Base-by-base conservation (phyloP, 768 basidiomycete species). In the Pisolithus tinctorius region DNA sequence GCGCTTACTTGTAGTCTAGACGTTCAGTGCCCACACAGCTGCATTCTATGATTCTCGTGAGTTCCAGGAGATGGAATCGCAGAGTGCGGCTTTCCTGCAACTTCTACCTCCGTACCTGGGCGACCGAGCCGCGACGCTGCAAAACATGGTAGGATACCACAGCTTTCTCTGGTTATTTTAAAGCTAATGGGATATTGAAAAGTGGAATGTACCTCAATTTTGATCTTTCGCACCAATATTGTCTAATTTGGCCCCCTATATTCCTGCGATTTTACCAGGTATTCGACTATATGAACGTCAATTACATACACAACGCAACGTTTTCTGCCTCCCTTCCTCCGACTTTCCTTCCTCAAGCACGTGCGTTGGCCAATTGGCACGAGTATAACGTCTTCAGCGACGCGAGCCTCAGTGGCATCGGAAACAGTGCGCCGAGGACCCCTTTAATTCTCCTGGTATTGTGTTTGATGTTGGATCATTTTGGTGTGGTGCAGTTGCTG, bases 261-360 rank as follows among this genome's bases (percentile, higher is more conserved):
- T 34, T 13, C 4, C 30, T 31, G 9, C 9, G 30, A 31, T 10
- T 31, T 10, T 6, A 23, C 42, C 51, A 85, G 83, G 76, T 86
- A 47, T 87, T 69, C 60, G 83, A 87, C 58, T 88, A 77, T 56
- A 81, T 88, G 74, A 87, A 86, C 60, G 84, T 88, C 47, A 74
- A 85, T 57, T 74, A 59, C 42, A 83, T 85, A 46, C 84, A 90
- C 65, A 82, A 87, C 52, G 69, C 69, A 27, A 73, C 71, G 0
- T 89, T 86, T 54, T 60, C 69, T 7, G 48, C 67, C 0, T 53
- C 51, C 0, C 71, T 87, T 3, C 81, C 84, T 8, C 31, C 66
- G 1, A 71, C 71, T 0, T 78, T 70, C 57, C 71, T 85, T 16
- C 73, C 67, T 7, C 81, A 80, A 60, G 81, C 76, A 4, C 72